Base-by-base conservation (phyloP, 768 basidiomycete genomes). In the Russula abietina region DNA sequence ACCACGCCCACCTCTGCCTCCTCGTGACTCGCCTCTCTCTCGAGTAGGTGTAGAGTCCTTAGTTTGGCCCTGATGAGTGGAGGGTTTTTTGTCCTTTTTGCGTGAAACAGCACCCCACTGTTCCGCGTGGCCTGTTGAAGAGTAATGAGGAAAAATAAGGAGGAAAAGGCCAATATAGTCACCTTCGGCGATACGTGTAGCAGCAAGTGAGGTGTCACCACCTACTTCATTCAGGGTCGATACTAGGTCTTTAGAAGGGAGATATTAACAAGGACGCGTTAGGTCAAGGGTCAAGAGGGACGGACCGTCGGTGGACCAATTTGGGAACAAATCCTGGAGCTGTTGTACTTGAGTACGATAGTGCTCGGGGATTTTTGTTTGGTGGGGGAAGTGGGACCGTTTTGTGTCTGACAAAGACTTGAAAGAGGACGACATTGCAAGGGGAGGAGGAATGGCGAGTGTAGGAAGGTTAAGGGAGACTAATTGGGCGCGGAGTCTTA, bases 71-170 rank as follows among this genome's bases (percentile, higher is more conserved):
- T 81, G 79, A 33, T 77, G 55, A 14, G 80, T 69, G 32, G 76
- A 64, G 0, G 66, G 49, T 75, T 90, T 92, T 80, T 92, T 91
- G 74, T 93, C 89, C 78, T 91, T 93, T 83, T 91, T 93, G 74
- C 83, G 87, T 65, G 83, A 84, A 61, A 91, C 91, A 59, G 89
- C 83, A 56, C 83, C 90, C 91, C 91, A 93, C 70, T 87, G 88
- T 72, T 86, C 83, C 52, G 81, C 87, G 67, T 79, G 79, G 70
- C 91, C 91, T 93, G 71, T 56, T 55, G 59, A 38, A 62, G 22
- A 55, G 28, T 39, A 59, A 48, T 61, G 55, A 61, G 66, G 39
- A 38, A 70, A 56, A 72, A 64, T 53, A 69, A 63, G 28, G 64
- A 62, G 33, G 57, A 60, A 62, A 50, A 61, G 36, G 59, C 50